Base-by-base conservation (phyloP, 768 basidiomycete species). In the Lentinula sp. region DNA sequence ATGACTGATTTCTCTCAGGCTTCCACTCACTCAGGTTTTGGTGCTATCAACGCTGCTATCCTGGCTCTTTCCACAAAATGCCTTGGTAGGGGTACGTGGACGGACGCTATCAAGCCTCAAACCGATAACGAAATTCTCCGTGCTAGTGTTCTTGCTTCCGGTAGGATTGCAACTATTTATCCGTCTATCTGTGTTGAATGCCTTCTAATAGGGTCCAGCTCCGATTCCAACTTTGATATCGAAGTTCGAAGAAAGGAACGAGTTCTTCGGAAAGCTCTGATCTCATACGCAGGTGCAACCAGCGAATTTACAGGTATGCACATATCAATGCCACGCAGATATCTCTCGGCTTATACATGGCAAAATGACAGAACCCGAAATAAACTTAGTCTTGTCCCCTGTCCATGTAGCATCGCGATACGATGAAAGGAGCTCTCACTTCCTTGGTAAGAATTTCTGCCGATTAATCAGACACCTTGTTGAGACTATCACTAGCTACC, bases 1-100 rank as follows among this genome's bases (percentile, higher is more conserved):
- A 32, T 42, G 20, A 43, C 33, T 43, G 18, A 4, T 56, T 48
- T 60, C 6, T 52, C 6, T 0, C 52, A 85, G 84, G 70, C 79
- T 52, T 81, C 84, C n/a, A 78, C 84, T 23, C 86, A 82, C 63
- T 82, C 91, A 1, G 90, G 91, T 4, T 96, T 93, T 67, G 95
- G 95, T 3, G 85, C 86, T 0, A 82, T 96, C 50, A 95, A 98
- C 67, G 78, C 85, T 1, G 88, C 91, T 1, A 83, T 95, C 41
- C 76, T 95, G 9, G 78, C 82, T 16, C 76, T 97, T 5, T 85
- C 93, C 0, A 86, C 93, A 28, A 82, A 83, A 64, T 86, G 82
- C 66, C 80, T 95, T 18, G 82, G 84, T 5, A 76, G 76, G 54
- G 81, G 82, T 13, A 79, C 76, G 45, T 88, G 85, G 81, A 79